Evolutionary conservation across 2,329 filamentous ascomycete species (phyloP).

Genomic region (Metarhizium humberi): DNA sequence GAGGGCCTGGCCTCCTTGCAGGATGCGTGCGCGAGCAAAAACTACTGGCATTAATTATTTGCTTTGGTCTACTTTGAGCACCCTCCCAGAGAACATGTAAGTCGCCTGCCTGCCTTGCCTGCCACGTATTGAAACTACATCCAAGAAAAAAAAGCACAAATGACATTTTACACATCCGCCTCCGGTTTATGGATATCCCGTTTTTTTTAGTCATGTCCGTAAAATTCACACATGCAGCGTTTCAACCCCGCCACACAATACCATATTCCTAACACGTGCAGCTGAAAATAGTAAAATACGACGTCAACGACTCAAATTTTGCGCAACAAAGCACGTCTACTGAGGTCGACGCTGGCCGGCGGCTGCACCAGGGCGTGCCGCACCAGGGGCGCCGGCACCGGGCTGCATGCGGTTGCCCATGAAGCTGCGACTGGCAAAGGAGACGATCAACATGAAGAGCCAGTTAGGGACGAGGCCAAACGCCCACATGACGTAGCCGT

Average conservation of each 20-base stretch:
- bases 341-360: constrained; percentile 3
- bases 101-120: not conserved
- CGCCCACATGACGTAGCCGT: constrained; percentile 59
- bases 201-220: not conserved
- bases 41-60: not conserved
- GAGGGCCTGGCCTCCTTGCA: constrained; percentile 50
- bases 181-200: not conserved
- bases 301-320: not conserved
- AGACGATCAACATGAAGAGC: constrained; percentile 69
- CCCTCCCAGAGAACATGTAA: not conserved
- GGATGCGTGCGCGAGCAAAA: constrained; percentile 45
- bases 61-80: not conserved
- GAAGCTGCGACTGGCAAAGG: constrained; percentile 62
- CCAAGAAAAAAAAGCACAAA: not conserved
- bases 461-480: constrained; percentile 62
- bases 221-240: not conserved
- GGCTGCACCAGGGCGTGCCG: constrained; percentile 1
- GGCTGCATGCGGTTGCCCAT: constrained; percentile 42
- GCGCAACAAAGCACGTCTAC: not conserved
- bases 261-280: not conserved
- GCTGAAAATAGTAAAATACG: not conserved
- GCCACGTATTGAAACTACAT: not conserved
- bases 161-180: not conserved
- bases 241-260: not conserved
- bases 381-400: constrained; percentile 8